These are phyloP conservation scores for Podila minutissima DNA, from an alignment of 192 early-diverging fungal species.

Conservation along the genomic window DNA sequence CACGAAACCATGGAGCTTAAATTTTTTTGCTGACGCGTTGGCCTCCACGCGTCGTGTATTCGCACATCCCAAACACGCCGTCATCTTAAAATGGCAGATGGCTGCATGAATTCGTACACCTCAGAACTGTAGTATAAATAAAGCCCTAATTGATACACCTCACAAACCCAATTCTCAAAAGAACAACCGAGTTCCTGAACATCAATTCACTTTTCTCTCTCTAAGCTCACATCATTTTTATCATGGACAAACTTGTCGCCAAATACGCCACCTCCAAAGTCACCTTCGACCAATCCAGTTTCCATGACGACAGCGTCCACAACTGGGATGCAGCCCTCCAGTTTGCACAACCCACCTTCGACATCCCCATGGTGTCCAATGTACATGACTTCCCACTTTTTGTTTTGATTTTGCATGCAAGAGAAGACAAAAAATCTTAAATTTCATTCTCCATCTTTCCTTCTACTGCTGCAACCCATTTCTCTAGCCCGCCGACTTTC, in stretches of 20 bases:
- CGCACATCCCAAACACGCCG: too few species aligned
- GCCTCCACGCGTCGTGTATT: background rate
- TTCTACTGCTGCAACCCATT: background rate
- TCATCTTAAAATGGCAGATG: too few species aligned
- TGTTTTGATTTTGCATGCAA: background rate
- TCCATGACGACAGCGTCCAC: slow-evolving; percentile 19
- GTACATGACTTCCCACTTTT: slow-evolving; percentile 18
- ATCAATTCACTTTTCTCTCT: background rate
- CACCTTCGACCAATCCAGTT: slow-evolving; percentile 12
- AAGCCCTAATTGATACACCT: too few species aligned
- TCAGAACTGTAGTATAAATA: background rate
- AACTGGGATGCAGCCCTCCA: slow-evolving; percentile 61
- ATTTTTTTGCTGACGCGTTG: background rate
- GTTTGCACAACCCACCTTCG: slow-evolving; percentile 63
- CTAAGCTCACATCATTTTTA: background rate
- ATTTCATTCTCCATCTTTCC: background rate
- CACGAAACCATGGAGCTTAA: background rate
- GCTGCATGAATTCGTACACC: background rate
- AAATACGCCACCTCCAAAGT: slow-evolving; percentile 38
- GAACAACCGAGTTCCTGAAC: too few species aligned
- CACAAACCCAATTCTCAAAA: too few species aligned
- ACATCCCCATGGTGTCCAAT: slow-evolving; percentile 64
- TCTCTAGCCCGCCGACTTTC: slow-evolving; percentile 85
- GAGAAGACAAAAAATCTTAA: background rate
- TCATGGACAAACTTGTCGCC: slow-evolving; percentile 52